Conservation (phyloP, 768 basidiomycete species). For the Calocybe gangraenosa region DNA sequence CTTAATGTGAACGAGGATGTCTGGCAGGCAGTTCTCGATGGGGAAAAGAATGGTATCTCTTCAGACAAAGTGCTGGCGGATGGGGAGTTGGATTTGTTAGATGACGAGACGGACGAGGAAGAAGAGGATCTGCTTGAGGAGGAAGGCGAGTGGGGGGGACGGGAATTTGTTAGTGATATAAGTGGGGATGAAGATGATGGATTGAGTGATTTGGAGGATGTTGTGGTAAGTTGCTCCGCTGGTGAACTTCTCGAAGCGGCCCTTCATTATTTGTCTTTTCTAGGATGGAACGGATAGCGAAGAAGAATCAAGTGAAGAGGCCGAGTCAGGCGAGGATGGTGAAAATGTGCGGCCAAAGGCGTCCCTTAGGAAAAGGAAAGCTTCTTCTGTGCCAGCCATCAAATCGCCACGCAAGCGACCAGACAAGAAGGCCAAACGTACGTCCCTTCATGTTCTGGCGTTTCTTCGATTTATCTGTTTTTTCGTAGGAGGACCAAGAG, state of each 20-base stretch:
- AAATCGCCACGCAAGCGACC: slow-evolving; percentile 48
- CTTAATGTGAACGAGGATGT: slow-evolving; percentile 97
- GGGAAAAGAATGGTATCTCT: slow-evolving; percentile 55
- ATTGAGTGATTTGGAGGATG: slow-evolving; percentile 68
- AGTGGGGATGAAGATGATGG: slow-evolving; percentile 65
- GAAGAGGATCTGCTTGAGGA: slow-evolving; percentile 54
- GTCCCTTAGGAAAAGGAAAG: slow-evolving; percentile 68
- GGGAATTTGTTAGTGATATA: slow-evolving; percentile 74
- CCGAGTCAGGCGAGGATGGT: slow-evolving; percentile 38
- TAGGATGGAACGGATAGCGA: slow-evolving; percentile 29
- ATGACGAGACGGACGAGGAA: slow-evolving; percentile 58
- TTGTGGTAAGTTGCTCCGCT: slow-evolving; percentile 39
- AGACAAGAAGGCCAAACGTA: slow-evolving; percentile 60
- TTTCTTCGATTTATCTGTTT: slow-evolving; percentile 3
- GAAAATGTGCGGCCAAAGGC: slow-evolving; percentile 32
- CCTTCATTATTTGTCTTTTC: slow-evolving; percentile 2
- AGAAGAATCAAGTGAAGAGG: slow-evolving; percentile 30
- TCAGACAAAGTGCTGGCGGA: slow-evolving; percentile 46
- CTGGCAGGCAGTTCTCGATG: slow-evolving; percentile 89
- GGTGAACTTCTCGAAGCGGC: too few species aligned
- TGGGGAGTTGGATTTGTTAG: slow-evolving; percentile 48
- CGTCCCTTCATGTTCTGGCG: slow-evolving; percentile 20
- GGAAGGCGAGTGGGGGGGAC: slow-evolving; percentile 53
- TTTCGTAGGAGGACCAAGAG: slow-evolving; percentile 62
- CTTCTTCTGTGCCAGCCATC: slow-evolving; percentile 32